These are phyloP conservation scores for Podila epicladia DNA, from an alignment of 192 early-diverging fungal genomes.

Conservation along the genomic window DNA sequence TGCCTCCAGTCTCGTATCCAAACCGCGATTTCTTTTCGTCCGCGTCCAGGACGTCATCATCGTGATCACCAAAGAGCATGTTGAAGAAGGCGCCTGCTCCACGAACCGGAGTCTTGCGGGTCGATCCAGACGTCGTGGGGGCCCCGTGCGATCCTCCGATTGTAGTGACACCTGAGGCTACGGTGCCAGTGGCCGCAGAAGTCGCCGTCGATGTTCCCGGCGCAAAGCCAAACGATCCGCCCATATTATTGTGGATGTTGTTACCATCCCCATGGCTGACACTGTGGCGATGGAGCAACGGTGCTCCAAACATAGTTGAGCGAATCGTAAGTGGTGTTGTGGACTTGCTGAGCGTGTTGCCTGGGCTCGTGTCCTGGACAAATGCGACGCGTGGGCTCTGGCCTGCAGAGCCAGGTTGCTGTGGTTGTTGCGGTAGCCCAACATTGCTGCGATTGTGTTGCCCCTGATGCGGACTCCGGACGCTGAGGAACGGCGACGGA, in stretches of 20 bases:
- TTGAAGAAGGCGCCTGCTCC: conserved; percentile 36
- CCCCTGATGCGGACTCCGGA: not conserved
- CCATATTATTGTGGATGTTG: not conserved
- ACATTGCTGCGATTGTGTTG: not conserved
- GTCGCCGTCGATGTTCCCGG: not conserved
- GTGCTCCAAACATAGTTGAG: conserved; percentile 8
- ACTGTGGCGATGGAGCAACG: conserved; percentile 1
- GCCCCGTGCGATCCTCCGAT: not conserved
- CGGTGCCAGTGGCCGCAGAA: not conserved
- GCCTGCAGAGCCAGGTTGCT: not conserved
- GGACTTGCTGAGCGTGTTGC: not conserved
- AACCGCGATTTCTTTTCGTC: conserved; percentile 15
- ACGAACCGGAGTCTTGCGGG: conserved; percentile 6
- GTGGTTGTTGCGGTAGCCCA: not conserved
- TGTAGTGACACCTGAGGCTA: not conserved
- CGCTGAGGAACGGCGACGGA: conserved; percentile 2
- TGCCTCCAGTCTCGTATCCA: conserved; percentile 38
- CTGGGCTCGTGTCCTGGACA: conserved; percentile 1
- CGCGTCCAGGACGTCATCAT: conserved; percentile 12
- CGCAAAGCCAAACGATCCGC: not conserved
- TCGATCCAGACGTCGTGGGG: not conserved
- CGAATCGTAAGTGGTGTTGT: not conserved
- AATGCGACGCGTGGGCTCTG: conserved; percentile 4
- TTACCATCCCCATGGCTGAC: not conserved
- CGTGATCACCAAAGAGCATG: conserved; percentile 36